phyloP scores from a whole-genome alignment of 2,329 filamentous ascomycete species.

The Domatiomyces catenatus region DNA sequence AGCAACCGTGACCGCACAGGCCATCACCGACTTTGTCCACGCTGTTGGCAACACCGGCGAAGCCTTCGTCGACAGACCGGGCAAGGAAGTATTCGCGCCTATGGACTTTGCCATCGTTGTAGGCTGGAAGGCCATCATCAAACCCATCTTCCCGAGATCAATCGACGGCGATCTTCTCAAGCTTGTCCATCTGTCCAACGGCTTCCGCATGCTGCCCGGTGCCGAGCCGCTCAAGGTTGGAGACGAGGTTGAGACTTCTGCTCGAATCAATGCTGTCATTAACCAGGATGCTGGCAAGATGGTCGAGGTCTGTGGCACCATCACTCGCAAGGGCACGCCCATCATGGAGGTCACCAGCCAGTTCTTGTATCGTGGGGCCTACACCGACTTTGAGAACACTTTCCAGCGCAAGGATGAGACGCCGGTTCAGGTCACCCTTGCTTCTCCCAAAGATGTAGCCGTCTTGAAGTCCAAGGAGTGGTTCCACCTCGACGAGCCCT shows the following conservation, averaged over 20 bases:
- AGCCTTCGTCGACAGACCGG: constrained; percentile 88
- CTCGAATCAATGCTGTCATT: constrained; percentile 92
- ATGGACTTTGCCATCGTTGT: constrained; percentile 99
- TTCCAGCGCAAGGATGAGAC: constrained; percentile 97
- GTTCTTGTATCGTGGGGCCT: constrained; percentile 87
- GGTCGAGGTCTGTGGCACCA: constrained; percentile 98
- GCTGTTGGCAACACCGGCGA: constrained; percentile 96
- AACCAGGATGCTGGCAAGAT: constrained; percentile 98
- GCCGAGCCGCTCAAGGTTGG: constrained; percentile 91
- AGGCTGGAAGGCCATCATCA: constrained; percentile 97
- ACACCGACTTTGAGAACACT: constrained; percentile 91
- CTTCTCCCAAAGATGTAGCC: constrained; percentile 77
- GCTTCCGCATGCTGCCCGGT: constrained; percentile 95
- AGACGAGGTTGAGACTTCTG: constrained; percentile 79
- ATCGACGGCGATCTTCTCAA: constrained; percentile 95
- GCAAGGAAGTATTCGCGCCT: constrained; percentile 83
- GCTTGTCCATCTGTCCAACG: constrained; percentile 90
- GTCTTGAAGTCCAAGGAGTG: constrained; percentile 93
- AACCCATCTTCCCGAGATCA: constrained; percentile 92
- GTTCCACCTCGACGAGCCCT: constrained; percentile 76
- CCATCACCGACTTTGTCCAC: constrained; percentile 97
- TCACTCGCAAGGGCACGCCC: constrained; percentile 62
- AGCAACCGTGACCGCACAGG: constrained; percentile 73
- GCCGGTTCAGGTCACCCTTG: constrained; percentile 81
- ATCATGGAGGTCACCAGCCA: constrained; percentile 99